Conservation (phyloP, 1,284 basidiomycete species). For the Ganoderma sinense region DNA sequence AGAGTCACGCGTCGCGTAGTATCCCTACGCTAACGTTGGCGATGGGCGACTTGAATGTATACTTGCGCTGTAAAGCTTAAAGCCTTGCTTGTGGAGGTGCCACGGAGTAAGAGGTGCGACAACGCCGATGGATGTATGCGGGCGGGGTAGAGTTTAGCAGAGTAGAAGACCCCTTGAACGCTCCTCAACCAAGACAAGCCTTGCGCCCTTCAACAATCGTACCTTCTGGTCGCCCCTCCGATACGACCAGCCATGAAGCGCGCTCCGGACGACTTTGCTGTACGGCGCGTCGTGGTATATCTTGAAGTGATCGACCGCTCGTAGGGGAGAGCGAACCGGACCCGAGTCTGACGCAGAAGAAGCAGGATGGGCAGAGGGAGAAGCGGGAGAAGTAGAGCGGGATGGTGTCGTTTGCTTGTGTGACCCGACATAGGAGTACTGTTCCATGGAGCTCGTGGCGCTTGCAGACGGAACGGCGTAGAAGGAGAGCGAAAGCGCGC, state of each 20-base stretch:
- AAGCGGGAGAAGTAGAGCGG: conserved; percentile 9
- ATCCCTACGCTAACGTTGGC: no score
- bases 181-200: conserved; percentile 32
- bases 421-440: conserved; percentile 17
- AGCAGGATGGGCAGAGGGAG: conserved; percentile 11
- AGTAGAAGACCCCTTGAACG: conserved; percentile 24
- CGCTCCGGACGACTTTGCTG: conserved; percentile 56
- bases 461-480: conserved; percentile 43
- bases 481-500: conserved; percentile 62
- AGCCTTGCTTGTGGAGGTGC: not conserved
- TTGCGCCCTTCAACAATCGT: conserved; percentile 29
- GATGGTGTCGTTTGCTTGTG: conserved; percentile 21
- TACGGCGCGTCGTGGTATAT: conserved; percentile 63
- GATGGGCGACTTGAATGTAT: not conserved
- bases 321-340: conserved; percentile 37
- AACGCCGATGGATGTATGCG: not conserved
- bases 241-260: conserved; percentile 61
- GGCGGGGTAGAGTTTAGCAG: conserved; percentile 11
- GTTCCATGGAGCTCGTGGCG: conserved; percentile 30
- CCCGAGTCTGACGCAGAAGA: conserved; percentile 3
- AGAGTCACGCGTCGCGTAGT: not conserved
- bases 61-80: no score
- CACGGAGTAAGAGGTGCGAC: not conserved
- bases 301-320: conserved; percentile 61
- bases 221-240: conserved; percentile 22